Conservation (phyloP, 306 rosid genomes). For the Parietaria judaica region DNA sequence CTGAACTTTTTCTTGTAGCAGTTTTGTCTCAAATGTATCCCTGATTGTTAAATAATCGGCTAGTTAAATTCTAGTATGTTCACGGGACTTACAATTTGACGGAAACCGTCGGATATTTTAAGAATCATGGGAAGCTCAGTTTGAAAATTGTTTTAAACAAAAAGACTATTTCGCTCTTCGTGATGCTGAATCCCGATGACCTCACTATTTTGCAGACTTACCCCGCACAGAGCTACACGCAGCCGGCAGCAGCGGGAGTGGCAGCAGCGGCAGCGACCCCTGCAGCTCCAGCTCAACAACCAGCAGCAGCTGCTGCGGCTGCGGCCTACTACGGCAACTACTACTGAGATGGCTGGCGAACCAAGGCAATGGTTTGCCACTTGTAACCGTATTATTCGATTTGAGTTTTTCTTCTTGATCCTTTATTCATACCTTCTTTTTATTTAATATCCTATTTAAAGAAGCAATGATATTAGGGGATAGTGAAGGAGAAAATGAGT, state of each 20-base stretch:
- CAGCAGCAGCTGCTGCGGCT: conserved; percentile 75
- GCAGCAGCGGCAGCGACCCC: conserved; percentile 19
- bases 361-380: conserved; percentile 18
- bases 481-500: neutral
- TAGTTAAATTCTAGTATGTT: conserved; percentile 18
- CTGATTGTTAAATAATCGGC: too few species aligned
- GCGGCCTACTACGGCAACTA: conserved; percentile 82
- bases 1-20: too few species aligned
- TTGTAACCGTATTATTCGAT: neutral
- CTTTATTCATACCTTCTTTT: neutral
- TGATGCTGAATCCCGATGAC: neutral
- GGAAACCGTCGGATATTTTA: too few species aligned
- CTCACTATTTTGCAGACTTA: conserved; percentile 25
- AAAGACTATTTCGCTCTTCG: too few species aligned
- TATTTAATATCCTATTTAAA: neutral
- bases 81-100: conserved; percentile 3
- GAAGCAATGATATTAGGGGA: conserved; percentile 1
- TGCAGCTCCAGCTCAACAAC: conserved; percentile 53
- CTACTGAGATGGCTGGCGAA: conserved; percentile 34
- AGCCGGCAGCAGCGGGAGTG: conserved; percentile 38
- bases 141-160: neutral
- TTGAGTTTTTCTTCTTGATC: too few species aligned
- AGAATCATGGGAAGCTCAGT: too few species aligned
- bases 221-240: conserved; percentile 66
- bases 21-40: neutral